A percentile compares a stretch with the other conserved stretches of the same genome.
Conservation (phyloP, 225 moss, liverwort and hornwort genomes). For the Anthoceros angustus region DNA sequence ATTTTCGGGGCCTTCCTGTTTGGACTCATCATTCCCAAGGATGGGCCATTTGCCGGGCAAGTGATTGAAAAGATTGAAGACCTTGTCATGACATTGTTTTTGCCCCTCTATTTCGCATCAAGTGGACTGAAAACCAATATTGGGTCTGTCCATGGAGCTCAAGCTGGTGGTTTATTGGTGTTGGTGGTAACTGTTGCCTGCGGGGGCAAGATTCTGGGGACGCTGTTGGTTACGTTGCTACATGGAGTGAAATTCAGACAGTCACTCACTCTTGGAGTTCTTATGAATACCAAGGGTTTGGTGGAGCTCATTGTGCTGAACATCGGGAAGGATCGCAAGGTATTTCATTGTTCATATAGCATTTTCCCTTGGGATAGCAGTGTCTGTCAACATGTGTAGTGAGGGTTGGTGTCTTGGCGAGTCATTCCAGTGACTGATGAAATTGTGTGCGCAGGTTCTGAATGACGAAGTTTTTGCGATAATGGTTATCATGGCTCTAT, state of each 20-base stretch:
- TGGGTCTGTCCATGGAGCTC: slow-evolving; percentile 26
- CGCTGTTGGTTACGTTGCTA: slow-evolving; percentile 26
- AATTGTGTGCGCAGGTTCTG: slow-evolving; percentile 34
- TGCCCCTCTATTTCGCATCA: slow-evolving; percentile 67
- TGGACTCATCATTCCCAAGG: slow-evolving; percentile 33
- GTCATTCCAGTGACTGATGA: not conserved
- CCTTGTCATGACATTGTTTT: slow-evolving; percentile 41
- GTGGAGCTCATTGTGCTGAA: slow-evolving; percentile 80
- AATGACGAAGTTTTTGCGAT: slow-evolving; percentile 55
- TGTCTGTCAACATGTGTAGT: not conserved
- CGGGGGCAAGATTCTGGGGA: slow-evolving; percentile 41
- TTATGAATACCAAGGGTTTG: slow-evolving; percentile 74
- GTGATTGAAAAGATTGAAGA: slow-evolving; percentile 61
- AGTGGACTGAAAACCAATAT: slow-evolving; percentile 63
- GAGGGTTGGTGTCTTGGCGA: not conserved
- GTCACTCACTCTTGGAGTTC: slow-evolving; percentile 41
- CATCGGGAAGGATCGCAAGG: slow-evolving; percentile 55
- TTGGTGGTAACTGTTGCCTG: slow-evolving; percentile 44
- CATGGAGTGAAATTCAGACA: slow-evolving; percentile 31
- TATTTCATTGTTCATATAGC: slow-evolving; percentile 10
- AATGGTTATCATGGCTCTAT: slow-evolving; percentile 54
- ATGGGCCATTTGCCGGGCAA: slow-evolving; percentile 30
- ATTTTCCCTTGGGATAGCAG: not conserved
- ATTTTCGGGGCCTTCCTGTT: slow-evolving; percentile 44
- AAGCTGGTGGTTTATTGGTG: slow-evolving; percentile 42